phyloP scores from a whole-genome alignment of 345 rosid genomes.

The Hypericum androsaemum region DNA sequence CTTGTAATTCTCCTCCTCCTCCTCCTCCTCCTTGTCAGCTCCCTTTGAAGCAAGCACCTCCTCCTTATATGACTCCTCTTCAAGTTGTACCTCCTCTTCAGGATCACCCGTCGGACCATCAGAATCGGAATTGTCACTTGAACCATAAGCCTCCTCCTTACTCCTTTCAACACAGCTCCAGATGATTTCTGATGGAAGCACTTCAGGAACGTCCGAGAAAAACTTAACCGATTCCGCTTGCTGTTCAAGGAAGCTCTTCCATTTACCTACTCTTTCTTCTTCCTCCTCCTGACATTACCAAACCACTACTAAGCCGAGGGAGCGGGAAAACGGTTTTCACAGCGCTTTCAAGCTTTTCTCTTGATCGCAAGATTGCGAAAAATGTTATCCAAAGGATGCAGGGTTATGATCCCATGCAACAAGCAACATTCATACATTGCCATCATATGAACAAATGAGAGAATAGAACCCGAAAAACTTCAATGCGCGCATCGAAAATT shows the following conservation, averaged over 20 bases:
- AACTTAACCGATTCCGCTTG: constrained; percentile 21
- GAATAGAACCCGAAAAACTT: no score
- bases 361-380: no score
- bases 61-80: constrained; percentile 2
- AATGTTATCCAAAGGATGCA: no score
- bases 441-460: no score
- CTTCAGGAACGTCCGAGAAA: constrained; percentile 10
- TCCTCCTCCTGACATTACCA: constrained; percentile 70
- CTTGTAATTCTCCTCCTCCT: constrained; percentile 4
- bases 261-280: constrained; percentile 62
- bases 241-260: constrained; percentile 63
- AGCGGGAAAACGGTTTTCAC: constrained; percentile 6
- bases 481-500: neutral
- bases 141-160: constrained; percentile 18
- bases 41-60: constrained; percentile 6
- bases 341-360: neutral
- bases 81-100: constrained; percentile 4
- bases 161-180: constrained; percentile 10
- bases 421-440: no score
- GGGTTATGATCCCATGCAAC: no score
- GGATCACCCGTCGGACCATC: constrained; percentile 21
- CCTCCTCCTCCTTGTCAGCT: constrained; percentile 5
- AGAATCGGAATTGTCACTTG: constrained; percentile 20
- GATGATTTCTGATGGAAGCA: no score
- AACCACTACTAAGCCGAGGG: constrained; percentile 14